These are phyloP conservation scores for Serendipita vermifera DNA, from an alignment of 768 basidiomycete species.

Conservation along the genomic window DNA sequence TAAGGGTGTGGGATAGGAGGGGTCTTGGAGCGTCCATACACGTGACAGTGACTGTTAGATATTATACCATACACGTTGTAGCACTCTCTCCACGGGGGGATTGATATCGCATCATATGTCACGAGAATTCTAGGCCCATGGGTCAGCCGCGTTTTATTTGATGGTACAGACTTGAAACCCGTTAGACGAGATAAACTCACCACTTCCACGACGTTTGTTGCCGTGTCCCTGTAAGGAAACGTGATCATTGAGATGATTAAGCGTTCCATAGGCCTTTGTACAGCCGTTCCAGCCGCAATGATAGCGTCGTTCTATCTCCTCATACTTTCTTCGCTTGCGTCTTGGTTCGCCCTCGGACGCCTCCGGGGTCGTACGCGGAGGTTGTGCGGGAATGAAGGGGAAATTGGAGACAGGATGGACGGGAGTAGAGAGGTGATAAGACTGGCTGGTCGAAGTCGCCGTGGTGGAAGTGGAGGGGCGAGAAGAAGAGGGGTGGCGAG, in stretches of 20 bases:
- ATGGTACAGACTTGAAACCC: not conserved
- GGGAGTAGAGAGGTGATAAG: not conserved
- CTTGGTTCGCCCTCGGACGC: not conserved
- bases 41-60: no score
- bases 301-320: conserved; percentile 15
- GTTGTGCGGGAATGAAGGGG: not conserved
- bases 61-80: no score
- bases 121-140: no score
- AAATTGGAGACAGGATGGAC: not conserved
- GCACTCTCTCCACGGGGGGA: no score
- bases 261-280: conserved; percentile 80
- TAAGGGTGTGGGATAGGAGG: no score
- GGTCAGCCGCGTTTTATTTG: not conserved
- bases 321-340: conserved; percentile 12
- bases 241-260: conserved; percentile 96
- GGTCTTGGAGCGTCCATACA: no score
- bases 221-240: conserved; percentile 99
- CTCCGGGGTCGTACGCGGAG: not conserved
- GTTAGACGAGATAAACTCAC: conserved; percentile 35
- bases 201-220: conserved; percentile 71
- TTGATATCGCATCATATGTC: no score
- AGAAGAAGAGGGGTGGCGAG: not conserved
- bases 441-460: not conserved
- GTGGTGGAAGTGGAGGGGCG: not conserved
- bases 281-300: conserved; percentile 26